Conservation (phyloP, 2,329 filamentous ascomycete species). For the Fusarium concolor region DNA sequence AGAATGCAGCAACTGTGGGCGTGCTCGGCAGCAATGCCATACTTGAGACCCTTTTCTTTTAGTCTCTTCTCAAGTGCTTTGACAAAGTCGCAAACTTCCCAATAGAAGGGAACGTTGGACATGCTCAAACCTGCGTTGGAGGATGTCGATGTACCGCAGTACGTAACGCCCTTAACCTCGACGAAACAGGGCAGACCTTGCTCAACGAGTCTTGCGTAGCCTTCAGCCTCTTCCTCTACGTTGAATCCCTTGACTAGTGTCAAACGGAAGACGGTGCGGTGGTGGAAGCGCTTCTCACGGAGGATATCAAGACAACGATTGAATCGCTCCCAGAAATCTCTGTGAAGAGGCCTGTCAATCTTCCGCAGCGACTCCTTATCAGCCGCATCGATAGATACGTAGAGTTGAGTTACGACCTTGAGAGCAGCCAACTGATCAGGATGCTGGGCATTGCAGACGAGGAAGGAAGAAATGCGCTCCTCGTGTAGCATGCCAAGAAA, state of each 20-base stretch:
- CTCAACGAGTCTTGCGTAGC: slow-evolving; percentile 90
- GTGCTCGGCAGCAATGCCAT: slow-evolving; percentile 95
- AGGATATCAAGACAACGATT: slow-evolving; percentile 90
- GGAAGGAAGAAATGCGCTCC: slow-evolving; percentile 90
- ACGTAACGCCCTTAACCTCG: slow-evolving; percentile 96
- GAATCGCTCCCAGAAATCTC: slow-evolving; percentile 98
- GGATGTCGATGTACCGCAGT: slow-evolving; percentile 90
- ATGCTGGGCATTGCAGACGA: slow-evolving; percentile 97
- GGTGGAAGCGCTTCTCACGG: slow-evolving; percentile 81
- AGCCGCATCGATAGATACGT: slow-evolving; percentile 94
- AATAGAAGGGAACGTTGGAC: slow-evolving; percentile 97
- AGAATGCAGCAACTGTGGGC: slow-evolving; percentile 94
- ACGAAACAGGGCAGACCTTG: slow-evolving; percentile 90
- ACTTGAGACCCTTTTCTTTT: slow-evolving; percentile 75
- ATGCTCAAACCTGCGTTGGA: slow-evolving; percentile 91
- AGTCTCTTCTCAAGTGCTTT: slow-evolving; percentile 78
- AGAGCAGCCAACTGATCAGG: slow-evolving; percentile 88
- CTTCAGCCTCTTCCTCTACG: slow-evolving; percentile 89
- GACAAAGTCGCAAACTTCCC: slow-evolving; percentile 88
- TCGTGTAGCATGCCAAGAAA: slow-evolving; percentile 85
- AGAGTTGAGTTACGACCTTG: slow-evolving; percentile 90
- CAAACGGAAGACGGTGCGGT: slow-evolving; percentile 93
- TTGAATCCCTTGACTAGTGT: slow-evolving; percentile 99
- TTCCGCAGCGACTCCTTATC: slow-evolving; percentile 88
- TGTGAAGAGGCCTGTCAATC: slow-evolving; percentile 91